Evolutionary conservation across 495 filamentous ascomycete genomes (phyloP), one percentile per base, ranked within the genome.

Genomic region (Penicillium argentinense): DNA sequence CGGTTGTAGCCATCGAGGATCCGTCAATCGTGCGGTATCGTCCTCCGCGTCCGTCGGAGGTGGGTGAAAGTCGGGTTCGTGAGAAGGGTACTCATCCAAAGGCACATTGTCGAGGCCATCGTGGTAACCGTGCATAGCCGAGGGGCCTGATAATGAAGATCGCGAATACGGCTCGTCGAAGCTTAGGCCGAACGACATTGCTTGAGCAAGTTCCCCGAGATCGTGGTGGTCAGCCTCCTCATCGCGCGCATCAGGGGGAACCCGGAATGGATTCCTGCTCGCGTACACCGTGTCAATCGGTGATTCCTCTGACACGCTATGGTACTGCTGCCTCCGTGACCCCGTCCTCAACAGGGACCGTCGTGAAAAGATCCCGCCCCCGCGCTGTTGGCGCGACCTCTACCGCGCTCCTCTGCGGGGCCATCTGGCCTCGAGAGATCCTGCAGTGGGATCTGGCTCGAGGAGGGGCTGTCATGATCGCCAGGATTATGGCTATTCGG

Each of bases 381-480:
- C 19, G 49, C 58, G 33, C 63, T 68, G 32, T 49, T 57, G 28
- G 49, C 41, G 40, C 57, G 53, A 42, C 56, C 54, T 54, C 61
- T 54, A 6, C 60, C 61, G 38, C 59, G 56, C 19, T 70, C 49
- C 36, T 64, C 50, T 38, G 57, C 39, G 54, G 54, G 48, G 40
- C 39, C 27, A 47, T 77, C 79, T 34, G 78, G 70, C 42, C 80
- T 76, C 23, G 83, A 81, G 38, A 96, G 82, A 64, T 95, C 84
- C 63, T 86, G 86, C 38, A 97, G 73, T 37, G 91, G 89, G 67
- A 96, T 95, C 30, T 89, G 85, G 39, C 78, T 69, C 24, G 79
- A 64, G 28, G 77, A 52, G 47, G 73, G 58, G 22, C 67, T 59
- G 41, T 72, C 69, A 51, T 74, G 60, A 51, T 75, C 66, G 51